Evolutionary conservation across 257 asterid genomes (phyloP).

Genomic region (Petunia axillaris): DNA sequence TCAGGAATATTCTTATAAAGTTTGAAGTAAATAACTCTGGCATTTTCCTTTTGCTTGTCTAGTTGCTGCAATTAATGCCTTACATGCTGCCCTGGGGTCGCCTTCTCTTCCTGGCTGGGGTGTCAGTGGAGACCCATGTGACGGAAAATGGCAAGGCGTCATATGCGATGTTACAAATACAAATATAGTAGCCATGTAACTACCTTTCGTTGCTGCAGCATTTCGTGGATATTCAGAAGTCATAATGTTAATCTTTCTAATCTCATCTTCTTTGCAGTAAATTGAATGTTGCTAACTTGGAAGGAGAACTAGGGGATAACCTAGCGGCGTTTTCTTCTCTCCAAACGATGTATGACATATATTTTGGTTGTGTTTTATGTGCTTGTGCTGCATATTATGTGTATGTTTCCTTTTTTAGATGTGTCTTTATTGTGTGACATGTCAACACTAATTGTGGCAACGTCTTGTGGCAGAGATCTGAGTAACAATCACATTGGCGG

Average conservation of each 20-base stretch:
- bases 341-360: conserved; percentile 43
- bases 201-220: conserved; percentile 23
- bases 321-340: conserved; percentile 72
- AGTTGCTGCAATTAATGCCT: conserved; percentile 67
- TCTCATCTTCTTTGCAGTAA: conserved; percentile 45
- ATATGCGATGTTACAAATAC: conserved; percentile 44
- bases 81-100: conserved; percentile 58
- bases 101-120: conserved; percentile 77
- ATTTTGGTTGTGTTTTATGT: neutral
- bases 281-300: conserved; percentile 67
- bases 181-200: conserved; percentile 55
- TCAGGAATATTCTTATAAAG: neutral
- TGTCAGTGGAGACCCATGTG: conserved; percentile 71
- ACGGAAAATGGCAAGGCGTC: conserved; percentile 69
- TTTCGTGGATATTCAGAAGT: conserved; percentile 22
- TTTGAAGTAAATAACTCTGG: neutral
- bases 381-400: conserved; percentile 18
- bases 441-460: conserved; percentile 24
- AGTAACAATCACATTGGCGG: conserved; percentile 95
- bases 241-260: conserved; percentile 9
- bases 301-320: conserved; percentile 78
- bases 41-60: conserved; percentile 32
- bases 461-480: conserved; percentile 63
- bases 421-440: conserved; percentile 6
- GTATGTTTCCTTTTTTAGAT: conserved; percentile 25